Evolutionary conservation across 257 asterid species (phyloP).

Genomic region (Lantana camara): DNA sequence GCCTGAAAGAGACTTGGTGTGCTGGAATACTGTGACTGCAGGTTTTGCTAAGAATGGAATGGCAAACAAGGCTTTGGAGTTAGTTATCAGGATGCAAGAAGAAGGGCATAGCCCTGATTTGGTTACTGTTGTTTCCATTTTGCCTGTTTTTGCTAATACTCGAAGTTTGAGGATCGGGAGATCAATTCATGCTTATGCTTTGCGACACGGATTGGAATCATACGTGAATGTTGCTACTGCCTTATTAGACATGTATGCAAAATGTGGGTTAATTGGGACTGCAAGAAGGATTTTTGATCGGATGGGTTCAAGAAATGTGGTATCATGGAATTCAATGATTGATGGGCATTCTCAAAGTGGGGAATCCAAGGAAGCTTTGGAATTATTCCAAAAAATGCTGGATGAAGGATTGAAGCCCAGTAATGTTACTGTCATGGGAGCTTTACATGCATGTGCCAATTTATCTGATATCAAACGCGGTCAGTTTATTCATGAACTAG

Average conservation of each 20-base stretch:
- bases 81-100: slow-evolving; percentile 60
- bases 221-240: slow-evolving; percentile 78
- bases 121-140: slow-evolving; percentile 70
- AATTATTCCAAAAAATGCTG: slow-evolving; percentile 62
- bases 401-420: slow-evolving; percentile 65
- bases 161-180: slow-evolving; percentile 55
- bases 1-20: slow-evolving; percentile 79
- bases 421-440: slow-evolving; percentile 83
- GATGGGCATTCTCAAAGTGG: slow-evolving; percentile 87
- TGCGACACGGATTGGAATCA: slow-evolving; percentile 51
- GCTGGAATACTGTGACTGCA: slow-evolving; percentile 81
- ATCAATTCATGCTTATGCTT: slow-evolving; percentile 63
- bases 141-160: slow-evolving; percentile 70
- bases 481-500: slow-evolving; percentile 55
- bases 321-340: slow-evolving; percentile 88
- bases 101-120: slow-evolving; percentile 58
- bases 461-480: slow-evolving; percentile 61
- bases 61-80: slow-evolving; percentile 58
- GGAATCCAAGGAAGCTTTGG: slow-evolving; percentile 67
- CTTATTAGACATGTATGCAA: slow-evolving; percentile 83
- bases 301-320: slow-evolving; percentile 66
- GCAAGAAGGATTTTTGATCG: slow-evolving; percentile 63
- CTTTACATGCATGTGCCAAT: slow-evolving; percentile 74
- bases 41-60: slow-evolving; percentile 79
- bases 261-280: slow-evolving; percentile 58